phyloP scores from a whole-genome alignment of 176 grass and related monocot genomes.

The Oryza punctata region DNA sequence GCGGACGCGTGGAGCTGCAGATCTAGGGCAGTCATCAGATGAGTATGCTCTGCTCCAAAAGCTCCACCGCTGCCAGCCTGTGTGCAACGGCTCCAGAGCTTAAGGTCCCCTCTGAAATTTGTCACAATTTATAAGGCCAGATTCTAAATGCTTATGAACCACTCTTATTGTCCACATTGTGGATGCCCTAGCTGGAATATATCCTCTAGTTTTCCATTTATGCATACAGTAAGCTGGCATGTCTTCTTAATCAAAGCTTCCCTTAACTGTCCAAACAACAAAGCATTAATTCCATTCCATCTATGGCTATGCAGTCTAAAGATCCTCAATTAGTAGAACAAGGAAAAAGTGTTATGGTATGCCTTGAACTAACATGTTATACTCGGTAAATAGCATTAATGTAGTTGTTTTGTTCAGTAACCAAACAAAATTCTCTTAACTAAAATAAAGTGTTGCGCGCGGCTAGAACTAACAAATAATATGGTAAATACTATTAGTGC shows the following conservation, averaged over 20 bases:
- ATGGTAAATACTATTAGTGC: background rate
- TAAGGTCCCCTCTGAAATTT: background rate
- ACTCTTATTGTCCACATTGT: background rate
- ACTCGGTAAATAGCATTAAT: background rate
- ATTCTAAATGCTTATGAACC: background rate
- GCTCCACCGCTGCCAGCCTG: too few relatives aligned
- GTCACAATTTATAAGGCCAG: background rate
- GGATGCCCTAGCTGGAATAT: background rate
- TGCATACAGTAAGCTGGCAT: background rate
- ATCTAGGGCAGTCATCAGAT: background rate
- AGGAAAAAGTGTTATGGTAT: background rate
- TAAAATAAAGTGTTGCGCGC: background rate
- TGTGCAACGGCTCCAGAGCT: background rate
- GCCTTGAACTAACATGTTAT: background rate
- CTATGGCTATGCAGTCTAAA: background rate
- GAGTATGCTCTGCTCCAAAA: background rate
- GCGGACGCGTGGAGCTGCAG: too few relatives aligned
- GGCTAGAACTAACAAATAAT: background rate
- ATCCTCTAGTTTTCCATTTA: background rate
- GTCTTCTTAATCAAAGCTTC: background rate
- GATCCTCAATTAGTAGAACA: background rate
- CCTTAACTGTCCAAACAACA: background rate
- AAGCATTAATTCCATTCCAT: background rate
- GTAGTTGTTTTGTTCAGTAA: background rate
- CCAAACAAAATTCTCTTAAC: background rate